Evolutionary conservation across 1,139 yeast species (phyloP), one percentile per base, ranked within the genome.

Genomic region (Tardiomyces digboiensis): DNA sequence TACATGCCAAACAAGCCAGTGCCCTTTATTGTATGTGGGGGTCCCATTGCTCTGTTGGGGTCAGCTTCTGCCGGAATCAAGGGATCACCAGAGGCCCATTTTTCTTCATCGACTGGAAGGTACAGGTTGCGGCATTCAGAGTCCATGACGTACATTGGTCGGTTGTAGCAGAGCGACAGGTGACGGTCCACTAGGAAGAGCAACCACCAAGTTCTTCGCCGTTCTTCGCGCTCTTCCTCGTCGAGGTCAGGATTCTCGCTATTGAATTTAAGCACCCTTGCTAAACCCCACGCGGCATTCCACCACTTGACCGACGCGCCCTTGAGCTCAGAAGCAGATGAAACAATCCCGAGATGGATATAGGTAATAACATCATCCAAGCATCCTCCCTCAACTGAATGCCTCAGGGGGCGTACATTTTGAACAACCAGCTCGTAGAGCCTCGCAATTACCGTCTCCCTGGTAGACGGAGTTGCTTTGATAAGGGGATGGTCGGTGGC

Each of bases 151-250:
- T 59, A 52, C 26, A 62, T 47, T 2, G 65, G 62, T 7, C 63
- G 52, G 47, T 67, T 68, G 49, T 66, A 67, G 42, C 70, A 63
- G 39, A 69, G 53, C 0, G 68, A 65, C 7, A 67, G 55, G 48
- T 68, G 64, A n/a, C 71, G 57, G 50, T 69, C 74, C 21, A 69
- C 54, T 43, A 65, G 56, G 48, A 63, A 69, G 20, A 69, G 50
- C 7, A 66, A 56, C 72, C 73, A 68, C 72, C 72, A 69, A 0
- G 65, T 57, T 19, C 74, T 56, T 12, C 71, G 55, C 43, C 64
- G 57, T 44, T 68, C 74, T 44, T 69, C 74, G 21, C 63, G 56
- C 2, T 54, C 44, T 40, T 66, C 71, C 19, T 64, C 66, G 26
- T 55, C 51, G 19, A 56, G 45, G 14, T 52, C 47, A 8, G 53